Base-by-base conservation (phyloP, 441 rosid species). In the Adansonia rubrostipa region DNA sequence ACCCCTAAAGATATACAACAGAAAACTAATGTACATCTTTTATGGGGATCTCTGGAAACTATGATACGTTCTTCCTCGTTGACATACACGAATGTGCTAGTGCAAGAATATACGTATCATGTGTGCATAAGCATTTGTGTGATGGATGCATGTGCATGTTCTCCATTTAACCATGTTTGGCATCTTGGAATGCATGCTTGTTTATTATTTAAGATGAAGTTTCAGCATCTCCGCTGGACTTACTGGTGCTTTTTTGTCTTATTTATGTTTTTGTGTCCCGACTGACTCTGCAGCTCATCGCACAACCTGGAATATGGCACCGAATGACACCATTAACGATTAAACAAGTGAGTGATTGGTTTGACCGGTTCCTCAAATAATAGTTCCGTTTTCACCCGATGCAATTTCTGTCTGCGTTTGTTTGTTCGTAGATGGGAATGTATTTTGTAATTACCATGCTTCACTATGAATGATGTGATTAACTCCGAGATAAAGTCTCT, bases 271-370 rank as follows among this genome's bases (percentile, higher is more conserved):
- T 79, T 64, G 33, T 54, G 60, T 67, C 67, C 9, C 44, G 14
- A 67, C 61, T 14, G 73, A 64, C 5, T 3, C 45, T 74, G 77
- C 92, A 96, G 99, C 77, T 94, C 24, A 58, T 50, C 44, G 91
- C 95, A n/a, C 81, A 96, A 87, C 92, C 93, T 40, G 92, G 86
- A 79, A 85, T 94, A 15, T 92, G 89, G 57, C 99, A 94, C 77
- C 88, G 76, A 66, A 85, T 90, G 94, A 94, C 98, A 0, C 45
- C 87, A 1, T 84, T 79, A 11, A 96, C 91, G 99, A 95, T 96
- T 63, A 93, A 87, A 84, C 88, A 92, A 87, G 89, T 97, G 5
- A 92, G 98, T 44, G 95, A 93, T 47, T 94, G 96, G 98, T 86
- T 96, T 36, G 97, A 94, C 76, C 86, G 63, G 78, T 88, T 84